Base-by-base conservation (phyloP, 176 grass and related monocot species). In the Thinopyrum elongatum region DNA sequence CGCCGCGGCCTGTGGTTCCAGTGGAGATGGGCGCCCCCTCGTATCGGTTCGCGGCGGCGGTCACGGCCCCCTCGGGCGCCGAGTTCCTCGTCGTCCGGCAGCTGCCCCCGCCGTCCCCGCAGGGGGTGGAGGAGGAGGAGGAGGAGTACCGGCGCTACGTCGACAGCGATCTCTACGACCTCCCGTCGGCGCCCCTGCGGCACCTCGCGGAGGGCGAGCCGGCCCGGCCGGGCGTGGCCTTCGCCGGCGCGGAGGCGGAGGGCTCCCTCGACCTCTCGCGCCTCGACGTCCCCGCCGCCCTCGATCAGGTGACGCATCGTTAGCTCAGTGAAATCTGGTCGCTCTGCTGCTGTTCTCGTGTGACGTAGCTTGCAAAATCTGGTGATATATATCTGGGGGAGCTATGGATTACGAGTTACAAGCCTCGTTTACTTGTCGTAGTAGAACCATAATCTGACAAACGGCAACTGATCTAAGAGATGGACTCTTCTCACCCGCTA, bases 81-180 rank as follows among this genome's bases (percentile, higher is more conserved):
- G 90, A 96, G 65, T 96, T 99, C 79, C 88, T 99, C 70, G 66
- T 91, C 63, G 88, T 78, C 1, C 88, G 73, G 14, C 94, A 95
- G 65, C 19, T 44, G 25, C 90, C 88, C 14, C 95, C 90, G 69
- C 88, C 91, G 4, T 70, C 70, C 53, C 81, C 88, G 57, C 35
- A 73, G 30, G 16, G 69, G 14, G 64, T 63, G 26, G 70, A n/a
- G n/a, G n/a, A 59, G 65, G 84, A 81, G 66, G 93, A 92, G 15
- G 93, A 92, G 80, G 93, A 98, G 27, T 99, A 94, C 92, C 8
- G 65, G 23, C 79, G 57, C 10, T 90, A 82, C 65, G 84, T 90
- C 63, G 97, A 99, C 82, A 94, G 93, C 81, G 92, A 94, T 25
- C 92, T 99, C 82, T 99, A 88, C 86, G 94, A 96, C 97, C 90